phyloP scores from a whole-genome alignment of 2,329 filamentous ascomycete species.

The Pseudopyricularia cyperi region DNA sequence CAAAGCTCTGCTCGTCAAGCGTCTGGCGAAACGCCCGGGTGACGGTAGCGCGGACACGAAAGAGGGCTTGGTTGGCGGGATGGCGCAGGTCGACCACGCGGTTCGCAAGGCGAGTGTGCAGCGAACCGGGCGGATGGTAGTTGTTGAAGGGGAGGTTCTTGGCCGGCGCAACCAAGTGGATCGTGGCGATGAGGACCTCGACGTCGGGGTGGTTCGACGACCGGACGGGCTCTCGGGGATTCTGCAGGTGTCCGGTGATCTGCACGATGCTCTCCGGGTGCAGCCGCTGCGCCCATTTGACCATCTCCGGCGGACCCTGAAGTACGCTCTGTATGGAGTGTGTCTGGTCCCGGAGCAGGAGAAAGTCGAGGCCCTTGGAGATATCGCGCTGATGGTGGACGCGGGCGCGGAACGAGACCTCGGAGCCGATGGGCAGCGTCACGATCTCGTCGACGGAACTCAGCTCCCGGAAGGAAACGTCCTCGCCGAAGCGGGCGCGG shows the following conservation, averaged over 20 bases:
- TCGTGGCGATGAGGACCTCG: slow-evolving; percentile 54
- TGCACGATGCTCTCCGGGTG: slow-evolving; percentile 67
- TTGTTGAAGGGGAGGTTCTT: slow-evolving; percentile 36
- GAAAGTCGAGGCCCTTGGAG: slow-evolving; percentile 71
- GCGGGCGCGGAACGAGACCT: slow-evolving; percentile 55
- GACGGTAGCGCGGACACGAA: slow-evolving; percentile 73
- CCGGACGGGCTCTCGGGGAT: slow-evolving; percentile 60
- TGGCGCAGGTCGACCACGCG: slow-evolving; percentile 76
- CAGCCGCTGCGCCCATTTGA: slow-evolving; percentile 78
- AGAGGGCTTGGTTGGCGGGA: slow-evolving; percentile 75
- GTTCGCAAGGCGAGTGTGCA: slow-evolving; percentile 60
- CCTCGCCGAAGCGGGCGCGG: background rate
- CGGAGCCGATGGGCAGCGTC: slow-evolving; percentile 31
- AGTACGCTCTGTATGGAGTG: slow-evolving; percentile 77
- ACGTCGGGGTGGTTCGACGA: slow-evolving; percentile 64
- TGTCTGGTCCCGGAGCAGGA: slow-evolving; percentile 75
- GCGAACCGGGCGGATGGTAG: slow-evolving; percentile 41
- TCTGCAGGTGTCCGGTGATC: slow-evolving; percentile 60
- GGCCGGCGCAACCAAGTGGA: slow-evolving; percentile 38
- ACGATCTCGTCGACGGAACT: slow-evolving; percentile 9
- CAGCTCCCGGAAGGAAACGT: slow-evolving; percentile 1
- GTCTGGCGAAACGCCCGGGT: slow-evolving; percentile 67
- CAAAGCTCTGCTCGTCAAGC: slow-evolving; percentile 64
- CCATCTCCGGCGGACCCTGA: slow-evolving; percentile 40
- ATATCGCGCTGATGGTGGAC: slow-evolving; percentile 71